Percentiles rank a stretch among this genome's conserved stretches.
These are phyloP conservation scores for Prosopis cineraria DNA, from an alignment of 306 rosid species.

Conservation along the genomic window DNA sequence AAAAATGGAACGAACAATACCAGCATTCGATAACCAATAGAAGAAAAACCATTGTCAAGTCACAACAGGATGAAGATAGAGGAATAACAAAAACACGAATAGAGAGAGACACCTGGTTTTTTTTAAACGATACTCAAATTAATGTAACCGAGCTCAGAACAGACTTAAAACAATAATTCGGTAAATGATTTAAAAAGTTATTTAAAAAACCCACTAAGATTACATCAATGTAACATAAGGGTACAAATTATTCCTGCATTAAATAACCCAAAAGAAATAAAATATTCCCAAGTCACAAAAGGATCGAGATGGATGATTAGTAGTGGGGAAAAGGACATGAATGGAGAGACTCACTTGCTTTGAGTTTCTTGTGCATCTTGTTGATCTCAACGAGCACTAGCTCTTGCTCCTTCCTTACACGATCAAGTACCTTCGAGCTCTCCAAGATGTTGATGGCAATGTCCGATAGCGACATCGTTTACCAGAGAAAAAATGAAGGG, in stretches of 20 bases:
- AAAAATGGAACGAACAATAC: neutral
- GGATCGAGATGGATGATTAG: constrained; percentile 1
- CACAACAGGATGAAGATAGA: neutral
- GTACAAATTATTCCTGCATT: neutral
- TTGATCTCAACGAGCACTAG: constrained; percentile 70
- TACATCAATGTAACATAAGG: neutral
- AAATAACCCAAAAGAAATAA: neutral
- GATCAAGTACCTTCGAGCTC: constrained; percentile 83
- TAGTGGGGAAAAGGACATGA: neutral
- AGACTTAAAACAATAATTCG: neutral
- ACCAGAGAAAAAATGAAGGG: neutral
- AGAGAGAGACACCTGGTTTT: neutral
- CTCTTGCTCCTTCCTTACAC: constrained; percentile 81
- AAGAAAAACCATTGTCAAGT: neutral
- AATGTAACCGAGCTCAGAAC: neutral
- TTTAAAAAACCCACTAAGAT: neutral
- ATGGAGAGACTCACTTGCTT: constrained; percentile 47
- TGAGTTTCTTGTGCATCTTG: constrained; percentile 92
- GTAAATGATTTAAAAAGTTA: neutral
- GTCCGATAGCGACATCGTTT: constrained; percentile 75
- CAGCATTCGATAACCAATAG: neutral
- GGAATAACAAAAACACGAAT: neutral
- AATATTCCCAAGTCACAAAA: neutral
- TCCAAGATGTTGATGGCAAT: constrained; percentile 63
- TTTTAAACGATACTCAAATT: neutral